phyloP scores from a whole-genome alignment of 2,329 filamentous ascomycete species.

The Trichoderma afroharzianum region DNA sequence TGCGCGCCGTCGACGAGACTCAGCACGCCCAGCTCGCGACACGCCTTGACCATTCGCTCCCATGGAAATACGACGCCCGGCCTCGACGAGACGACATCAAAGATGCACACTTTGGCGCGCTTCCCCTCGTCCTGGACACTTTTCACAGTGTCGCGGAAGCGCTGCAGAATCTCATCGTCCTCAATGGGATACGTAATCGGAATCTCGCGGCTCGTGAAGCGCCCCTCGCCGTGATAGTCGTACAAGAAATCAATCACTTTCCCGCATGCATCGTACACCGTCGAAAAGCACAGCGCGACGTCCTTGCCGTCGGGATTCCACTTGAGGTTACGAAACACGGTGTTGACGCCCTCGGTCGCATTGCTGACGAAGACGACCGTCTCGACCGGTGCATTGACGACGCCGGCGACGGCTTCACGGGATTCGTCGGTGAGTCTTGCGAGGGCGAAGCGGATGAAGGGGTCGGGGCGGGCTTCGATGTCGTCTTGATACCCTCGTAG shows the following conservation, averaged over 20 bases:
- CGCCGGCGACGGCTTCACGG: slow-evolving; percentile 55
- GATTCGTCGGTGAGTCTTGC: slow-evolving; percentile 53
- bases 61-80: slow-evolving; percentile 81
- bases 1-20: slow-evolving; percentile 84
- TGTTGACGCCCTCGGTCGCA: slow-evolving; percentile 33
- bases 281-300: slow-evolving; percentile 73
- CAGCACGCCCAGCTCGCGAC: slow-evolving; percentile 63
- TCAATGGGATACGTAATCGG: slow-evolving; percentile 64
- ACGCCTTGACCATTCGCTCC: slow-evolving; percentile 60
- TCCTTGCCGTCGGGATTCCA: slow-evolving; percentile 63
- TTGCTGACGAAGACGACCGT: slow-evolving; percentile 77
- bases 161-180: slow-evolving; percentile 60
- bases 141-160: slow-evolving; percentile 58
- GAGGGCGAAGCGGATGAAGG: slow-evolving; percentile 47
- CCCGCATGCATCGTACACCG: slow-evolving; percentile 74
- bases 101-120: slow-evolving; percentile 61
- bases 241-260: slow-evolving; percentile 45
- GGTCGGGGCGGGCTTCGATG: slow-evolving; percentile 67
- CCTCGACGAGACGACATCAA: slow-evolving; percentile 75
- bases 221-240: slow-evolving; percentile 39
- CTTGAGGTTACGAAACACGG: slow-evolving; percentile 15
- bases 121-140: slow-evolving; percentile 53
- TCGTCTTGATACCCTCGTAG: slow-evolving; percentile 63
- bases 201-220: slow-evolving; percentile 50
- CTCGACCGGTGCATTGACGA: slow-evolving; percentile 63